These are phyloP conservation scores for Claviceps purpurea DNA, from an alignment of 2,329 filamentous ascomycete species.

Conservation along the genomic window DNA sequence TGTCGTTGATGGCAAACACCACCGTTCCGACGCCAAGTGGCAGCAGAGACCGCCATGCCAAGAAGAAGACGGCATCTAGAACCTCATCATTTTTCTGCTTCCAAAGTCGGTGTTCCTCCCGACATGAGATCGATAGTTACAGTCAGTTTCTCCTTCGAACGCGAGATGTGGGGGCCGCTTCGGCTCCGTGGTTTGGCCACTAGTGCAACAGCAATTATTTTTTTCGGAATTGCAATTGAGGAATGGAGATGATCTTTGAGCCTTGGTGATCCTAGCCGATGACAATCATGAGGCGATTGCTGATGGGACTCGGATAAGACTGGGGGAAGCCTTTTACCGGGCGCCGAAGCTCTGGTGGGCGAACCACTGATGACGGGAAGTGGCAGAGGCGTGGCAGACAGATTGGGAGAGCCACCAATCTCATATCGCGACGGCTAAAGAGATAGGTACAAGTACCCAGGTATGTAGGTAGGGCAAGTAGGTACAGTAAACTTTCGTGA, in stretches of 20 bases:
- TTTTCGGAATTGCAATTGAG: too few species aligned
- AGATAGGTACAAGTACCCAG: not conserved
- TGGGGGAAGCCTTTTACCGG: not conserved
- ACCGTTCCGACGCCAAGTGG: too few species aligned
- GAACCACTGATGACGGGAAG: not conserved
- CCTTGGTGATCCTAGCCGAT: not conserved
- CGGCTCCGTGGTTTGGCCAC: too few species aligned
- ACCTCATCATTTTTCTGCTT: too few species aligned
- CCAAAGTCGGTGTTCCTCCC: too few species aligned
- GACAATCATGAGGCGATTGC: not conserved
- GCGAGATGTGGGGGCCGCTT: too few species aligned
- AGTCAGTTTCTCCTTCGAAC: too few species aligned
- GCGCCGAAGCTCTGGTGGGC: not conserved
- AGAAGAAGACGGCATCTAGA: too few species aligned
- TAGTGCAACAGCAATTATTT: too few species aligned
- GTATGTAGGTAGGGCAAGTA: not conserved
- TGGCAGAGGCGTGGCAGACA: not conserved
- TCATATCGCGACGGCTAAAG: not conserved
- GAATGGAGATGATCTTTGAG: not conserved
- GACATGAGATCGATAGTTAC: too few species aligned
- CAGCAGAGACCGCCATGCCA: too few species aligned
- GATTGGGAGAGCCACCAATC: not conserved
- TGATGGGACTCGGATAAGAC: not conserved
- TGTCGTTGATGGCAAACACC: too few species aligned
- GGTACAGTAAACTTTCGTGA: not conserved